These are phyloP conservation scores for Aspergillus sp. DNA, from an alignment of 2,329 filamentous ascomycete genomes.

Conservation along the genomic window DNA sequence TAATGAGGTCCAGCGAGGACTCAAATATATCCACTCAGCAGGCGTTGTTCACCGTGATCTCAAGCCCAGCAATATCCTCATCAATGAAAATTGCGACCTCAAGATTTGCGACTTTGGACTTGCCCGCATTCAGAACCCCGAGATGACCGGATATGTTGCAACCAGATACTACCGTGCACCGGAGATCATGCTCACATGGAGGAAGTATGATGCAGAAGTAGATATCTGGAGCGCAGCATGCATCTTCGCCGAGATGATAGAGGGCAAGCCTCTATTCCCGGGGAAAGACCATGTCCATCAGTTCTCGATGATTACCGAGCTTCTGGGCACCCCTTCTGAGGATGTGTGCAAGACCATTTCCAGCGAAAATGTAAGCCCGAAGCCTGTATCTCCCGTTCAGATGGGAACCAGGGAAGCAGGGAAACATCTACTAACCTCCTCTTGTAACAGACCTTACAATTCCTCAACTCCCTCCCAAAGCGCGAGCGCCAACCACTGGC, in stretches of 20 bases:
- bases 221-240: conserved; percentile 99
- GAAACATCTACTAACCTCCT: conserved; percentile 24
- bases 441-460: conserved; percentile 73
- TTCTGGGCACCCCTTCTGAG: conserved; percentile 92
- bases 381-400: not conserved
- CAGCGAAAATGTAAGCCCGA: conserved; percentile 79
- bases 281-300: conserved; percentile 99
- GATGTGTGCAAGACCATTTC: conserved; percentile 99
- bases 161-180: conserved; percentile 98
- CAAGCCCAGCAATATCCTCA: conserved; percentile 97
- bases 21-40: conserved; percentile 99
- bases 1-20: conserved; percentile 66
- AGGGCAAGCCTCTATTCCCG: conserved; percentile 96
- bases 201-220: conserved; percentile 98
- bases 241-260: conserved; percentile 99
- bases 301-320: conserved; percentile 98
- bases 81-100: conserved; percentile 99
- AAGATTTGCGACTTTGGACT: conserved; percentile 99
- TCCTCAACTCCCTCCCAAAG: conserved; percentile 95
- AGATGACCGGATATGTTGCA: conserved; percentile 99
- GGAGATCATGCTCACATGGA: conserved; percentile 99
- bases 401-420: too few species aligned
- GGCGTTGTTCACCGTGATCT: conserved; percentile 96
- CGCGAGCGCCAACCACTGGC: conserved; percentile 82
- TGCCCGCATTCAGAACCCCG: conserved; percentile 95